phyloP scores from a whole-genome alignment of 2,329 filamentous ascomycete species.

The Aspergillus sp. region DNA sequence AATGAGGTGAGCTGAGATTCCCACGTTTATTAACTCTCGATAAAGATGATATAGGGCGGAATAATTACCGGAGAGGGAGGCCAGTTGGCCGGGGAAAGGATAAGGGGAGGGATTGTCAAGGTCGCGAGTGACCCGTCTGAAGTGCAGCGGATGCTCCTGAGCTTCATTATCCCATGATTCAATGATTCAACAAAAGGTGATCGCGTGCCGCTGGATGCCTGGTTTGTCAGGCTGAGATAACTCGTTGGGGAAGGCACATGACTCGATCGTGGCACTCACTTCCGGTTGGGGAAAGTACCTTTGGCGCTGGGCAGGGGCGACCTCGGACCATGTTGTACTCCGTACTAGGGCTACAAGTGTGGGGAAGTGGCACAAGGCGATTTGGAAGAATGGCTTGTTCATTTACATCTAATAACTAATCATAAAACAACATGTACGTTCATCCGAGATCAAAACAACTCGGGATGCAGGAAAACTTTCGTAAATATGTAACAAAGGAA shows the following conservation, averaged over 20 bases:
- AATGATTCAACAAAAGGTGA: conserved; percentile 17
- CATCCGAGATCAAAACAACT: conserved; percentile 2
- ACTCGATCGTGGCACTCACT: conserved; percentile 10
- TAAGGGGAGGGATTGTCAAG: neutral
- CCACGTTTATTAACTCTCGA: neutral
- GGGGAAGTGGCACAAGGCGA: neutral
- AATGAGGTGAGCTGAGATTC: neutral
- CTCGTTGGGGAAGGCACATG: conserved; percentile 22
- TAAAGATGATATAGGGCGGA: neutral
- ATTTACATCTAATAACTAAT: conserved; percentile 14
- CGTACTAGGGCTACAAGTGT: neutral
- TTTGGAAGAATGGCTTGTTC: conserved; percentile 1
- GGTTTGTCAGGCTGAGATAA: conserved; percentile 16
- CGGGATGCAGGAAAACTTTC: conserved; percentile 13
- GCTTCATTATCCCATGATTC: neutral
- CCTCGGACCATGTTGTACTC: neutral
- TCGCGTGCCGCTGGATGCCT: conserved; percentile 25
- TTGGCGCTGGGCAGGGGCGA: neutral
- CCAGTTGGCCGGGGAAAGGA: neutral
- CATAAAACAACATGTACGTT: conserved; percentile 7
- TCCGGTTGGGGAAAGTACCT: neutral
- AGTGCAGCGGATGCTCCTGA: neutral
- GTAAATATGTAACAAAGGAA: conserved; percentile 27
- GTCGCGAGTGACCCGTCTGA: neutral
- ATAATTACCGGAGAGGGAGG: conserved; percentile 2